Conservation (phyloP, 257 asterid species). For the Forsythia suspensa region DNA sequence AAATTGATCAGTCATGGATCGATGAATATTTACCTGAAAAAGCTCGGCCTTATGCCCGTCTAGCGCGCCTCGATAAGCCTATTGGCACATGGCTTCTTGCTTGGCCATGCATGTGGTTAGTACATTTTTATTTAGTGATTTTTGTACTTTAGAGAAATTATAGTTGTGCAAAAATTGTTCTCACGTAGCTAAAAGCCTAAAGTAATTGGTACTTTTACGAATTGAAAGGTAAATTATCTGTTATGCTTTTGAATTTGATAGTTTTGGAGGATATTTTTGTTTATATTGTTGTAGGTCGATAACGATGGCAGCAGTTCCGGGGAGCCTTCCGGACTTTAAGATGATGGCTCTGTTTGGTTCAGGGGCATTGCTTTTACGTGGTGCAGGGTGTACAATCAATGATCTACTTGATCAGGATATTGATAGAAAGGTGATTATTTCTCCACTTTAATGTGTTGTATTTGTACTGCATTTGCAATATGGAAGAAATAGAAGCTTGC, state of each 20-base stretch:
- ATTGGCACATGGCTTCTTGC: constrained; percentile 96
- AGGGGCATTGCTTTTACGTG: constrained; percentile 86
- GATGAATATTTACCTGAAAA: constrained; percentile 71
- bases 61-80: constrained; percentile 87
- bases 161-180: neutral
- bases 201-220: neutral
- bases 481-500: neutral
- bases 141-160: neutral
- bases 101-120: constrained; percentile 97
- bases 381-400: constrained; percentile 91
- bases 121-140: neutral
- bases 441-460: constrained; percentile 7
- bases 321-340: constrained; percentile 80
- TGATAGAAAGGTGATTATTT: constrained; percentile 61
- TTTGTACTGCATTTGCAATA: constrained; percentile 2
- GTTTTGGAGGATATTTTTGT: neutral
- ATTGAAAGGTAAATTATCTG: neutral
- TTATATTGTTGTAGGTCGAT: constrained; percentile 63
- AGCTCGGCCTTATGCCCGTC: constrained; percentile 65
- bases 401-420: constrained; percentile 91
- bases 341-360: constrained; percentile 84
- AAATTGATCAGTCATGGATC: constrained; percentile 56
- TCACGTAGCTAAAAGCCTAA: neutral
- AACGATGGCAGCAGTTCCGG: constrained; percentile 79
- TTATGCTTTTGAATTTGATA: neutral